phyloP scores from a whole-genome alignment of 1,139 yeast species.

The Geotrichum carabidarum region DNA sequence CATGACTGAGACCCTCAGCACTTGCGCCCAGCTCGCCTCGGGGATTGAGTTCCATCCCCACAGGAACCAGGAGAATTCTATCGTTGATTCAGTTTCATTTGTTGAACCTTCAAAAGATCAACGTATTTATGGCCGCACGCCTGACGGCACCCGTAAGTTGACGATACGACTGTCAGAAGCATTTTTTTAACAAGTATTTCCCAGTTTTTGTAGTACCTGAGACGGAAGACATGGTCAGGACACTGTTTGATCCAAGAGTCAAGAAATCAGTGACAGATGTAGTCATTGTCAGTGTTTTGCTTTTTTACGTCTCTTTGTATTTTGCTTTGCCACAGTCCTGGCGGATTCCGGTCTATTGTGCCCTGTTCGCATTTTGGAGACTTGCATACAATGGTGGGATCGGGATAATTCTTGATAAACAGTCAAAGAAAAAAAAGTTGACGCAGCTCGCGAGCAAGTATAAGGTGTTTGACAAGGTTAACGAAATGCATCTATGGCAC shows the following conservation, averaged over 20 bases:
- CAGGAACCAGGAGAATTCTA: not conserved
- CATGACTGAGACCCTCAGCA: not conserved
- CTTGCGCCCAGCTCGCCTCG: not conserved
- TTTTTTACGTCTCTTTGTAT: constrained; percentile 51
- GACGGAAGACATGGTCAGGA: constrained; percentile 82
- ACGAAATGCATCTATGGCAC: constrained; percentile 39
- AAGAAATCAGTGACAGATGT: constrained; percentile 65
- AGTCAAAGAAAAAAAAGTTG: constrained; percentile 55
- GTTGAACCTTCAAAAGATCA: not conserved
- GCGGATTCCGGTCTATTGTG: constrained; percentile 47
- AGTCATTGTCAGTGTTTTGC: constrained; percentile 50
- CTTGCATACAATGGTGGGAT: constrained; percentile 73
- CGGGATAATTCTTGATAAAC: constrained; percentile 63
- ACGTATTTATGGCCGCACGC: constrained; percentile 18
- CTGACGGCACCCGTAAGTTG: constrained; percentile 19
- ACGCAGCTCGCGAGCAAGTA: constrained; percentile 51
- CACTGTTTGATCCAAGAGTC: constrained; percentile 71
- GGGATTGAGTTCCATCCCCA: no score
- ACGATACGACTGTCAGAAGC: not conserved
- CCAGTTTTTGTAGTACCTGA: constrained; percentile 60
- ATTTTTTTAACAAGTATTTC: not conserved
- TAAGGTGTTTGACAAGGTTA: constrained; percentile 43
- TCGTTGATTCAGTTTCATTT: no score
- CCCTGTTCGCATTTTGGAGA: constrained; percentile 70
- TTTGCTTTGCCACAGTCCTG: constrained; percentile 31